Evolutionary conservation across 768 basidiomycete genomes (phyloP).

Genomic region (Auriscalpium microsporum): DNA sequence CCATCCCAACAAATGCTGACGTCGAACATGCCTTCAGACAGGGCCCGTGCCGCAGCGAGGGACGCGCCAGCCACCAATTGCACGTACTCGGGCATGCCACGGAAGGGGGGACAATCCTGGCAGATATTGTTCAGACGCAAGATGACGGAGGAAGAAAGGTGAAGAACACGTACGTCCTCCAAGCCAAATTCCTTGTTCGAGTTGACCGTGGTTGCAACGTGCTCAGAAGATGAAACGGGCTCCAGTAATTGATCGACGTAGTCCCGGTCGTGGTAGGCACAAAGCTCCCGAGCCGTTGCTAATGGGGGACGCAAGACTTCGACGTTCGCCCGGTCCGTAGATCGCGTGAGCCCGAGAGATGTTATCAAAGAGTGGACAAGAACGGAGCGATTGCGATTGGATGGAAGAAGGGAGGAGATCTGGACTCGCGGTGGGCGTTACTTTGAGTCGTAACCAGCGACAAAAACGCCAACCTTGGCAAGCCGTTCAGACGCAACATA

Average conservation of each 20-base stretch:
- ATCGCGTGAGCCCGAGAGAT: conserved; percentile 12
- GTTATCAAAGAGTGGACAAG: conserved; percentile 22
- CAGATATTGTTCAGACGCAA: neutral
- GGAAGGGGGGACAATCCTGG: conserved; percentile 81
- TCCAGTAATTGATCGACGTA: conserved; percentile 8
- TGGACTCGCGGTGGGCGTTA: neutral
- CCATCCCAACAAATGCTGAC: conserved; percentile 88
- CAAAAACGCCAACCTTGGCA: neutral
- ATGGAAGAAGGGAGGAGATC: conserved; percentile 23
- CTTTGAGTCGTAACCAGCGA: neutral
- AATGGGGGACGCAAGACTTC: conserved; percentile 5
- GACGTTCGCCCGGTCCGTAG: neutral
- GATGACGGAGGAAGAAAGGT: neutral
- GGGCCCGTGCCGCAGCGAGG: conserved; percentile 57
- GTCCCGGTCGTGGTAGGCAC: conserved; percentile 8
- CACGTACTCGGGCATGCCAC: conserved; percentile 59
- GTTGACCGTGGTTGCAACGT: conserved; percentile 6
- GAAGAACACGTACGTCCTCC: conserved; percentile 38
- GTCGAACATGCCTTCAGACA: conserved; percentile 43
- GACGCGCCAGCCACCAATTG: conserved; percentile 68
- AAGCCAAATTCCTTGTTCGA: conserved; percentile 41
- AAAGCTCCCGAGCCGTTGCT: conserved; percentile 3
- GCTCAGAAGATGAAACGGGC: neutral
- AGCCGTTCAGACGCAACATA: neutral
- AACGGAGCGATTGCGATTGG: conserved; percentile 20